A percentile compares a stretch with the other conserved stretches of the same genome.
These are phyloP conservation scores for Lichtheimia ornata DNA, from an alignment of 371 early-diverging fungal species.

Conservation along the genomic window DNA sequence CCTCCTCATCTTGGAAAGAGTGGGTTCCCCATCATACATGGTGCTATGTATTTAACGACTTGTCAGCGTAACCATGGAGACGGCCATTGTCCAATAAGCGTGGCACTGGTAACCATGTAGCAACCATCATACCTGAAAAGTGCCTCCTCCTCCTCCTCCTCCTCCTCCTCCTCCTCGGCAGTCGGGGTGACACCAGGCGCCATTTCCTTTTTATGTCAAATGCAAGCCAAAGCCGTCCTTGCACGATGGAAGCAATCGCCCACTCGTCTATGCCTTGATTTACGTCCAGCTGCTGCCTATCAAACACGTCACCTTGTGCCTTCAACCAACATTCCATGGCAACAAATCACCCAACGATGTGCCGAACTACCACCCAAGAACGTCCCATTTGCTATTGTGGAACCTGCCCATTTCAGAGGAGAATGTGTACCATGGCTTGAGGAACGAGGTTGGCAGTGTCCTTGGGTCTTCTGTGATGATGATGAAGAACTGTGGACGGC, in stretches of 20 bases:
- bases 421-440: slow-evolving; percentile 26
- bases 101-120: too few species aligned
- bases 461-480: slow-evolving; percentile 36
- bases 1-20: too few species aligned
- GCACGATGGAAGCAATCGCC: slow-evolving; percentile 20
- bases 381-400: slow-evolving; percentile 41
- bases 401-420: slow-evolving; percentile 18
- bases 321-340: slow-evolving; percentile 47
- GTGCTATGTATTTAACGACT: too few species aligned
- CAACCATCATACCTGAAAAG: too few species aligned
- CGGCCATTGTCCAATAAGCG: too few species aligned
- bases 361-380: slow-evolving; percentile 46
- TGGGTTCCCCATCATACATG: too few species aligned
- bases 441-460: slow-evolving; percentile 39
- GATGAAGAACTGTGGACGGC: slow-evolving; percentile 15
- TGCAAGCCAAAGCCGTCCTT: slow-evolving; percentile 5
- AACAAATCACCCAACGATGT: slow-evolving; percentile 28
- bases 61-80: too few species aligned
- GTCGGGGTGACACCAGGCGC: too few species aligned
- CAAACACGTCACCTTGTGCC: slow-evolving; percentile 22
- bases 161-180: too few species aligned
- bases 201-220: too few species aligned
- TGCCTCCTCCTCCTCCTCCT: too few species aligned
- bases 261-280: slow-evolving; percentile 30
- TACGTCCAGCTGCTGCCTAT: slow-evolving; percentile 26